Conservation (phyloP, 495 filamentous ascomycete genomes). For the Aspergillus baeticus region DNA sequence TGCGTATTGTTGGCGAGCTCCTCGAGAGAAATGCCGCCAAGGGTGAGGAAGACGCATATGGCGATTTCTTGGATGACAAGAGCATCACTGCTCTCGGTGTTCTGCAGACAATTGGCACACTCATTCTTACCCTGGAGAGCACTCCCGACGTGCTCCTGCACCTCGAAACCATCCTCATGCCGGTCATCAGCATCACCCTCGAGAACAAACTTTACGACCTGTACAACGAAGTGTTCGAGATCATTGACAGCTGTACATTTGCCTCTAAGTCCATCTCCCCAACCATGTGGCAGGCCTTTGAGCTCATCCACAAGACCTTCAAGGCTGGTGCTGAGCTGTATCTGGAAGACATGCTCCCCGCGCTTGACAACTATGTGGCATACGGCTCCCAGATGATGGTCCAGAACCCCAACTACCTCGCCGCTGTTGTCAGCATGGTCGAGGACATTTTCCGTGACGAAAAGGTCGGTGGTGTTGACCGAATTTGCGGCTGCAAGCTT, state of each 20-base stretch:
- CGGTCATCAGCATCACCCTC: conserved; percentile 90
- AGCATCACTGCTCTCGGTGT: conserved; percentile 96
- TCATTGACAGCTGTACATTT: conserved; percentile 99
- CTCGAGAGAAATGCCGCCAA: conserved; percentile 76
- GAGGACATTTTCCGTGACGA: conserved; percentile 74
- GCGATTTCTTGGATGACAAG: conserved; percentile 95
- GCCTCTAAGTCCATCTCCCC: conserved; percentile 91
- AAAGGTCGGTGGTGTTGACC: conserved; percentile 90
- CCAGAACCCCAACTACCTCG: conserved; percentile 80
- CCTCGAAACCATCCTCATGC: conserved; percentile 93
- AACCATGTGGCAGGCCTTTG: conserved; percentile 98
- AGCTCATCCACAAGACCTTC: conserved; percentile 94
- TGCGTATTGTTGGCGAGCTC: conserved; percentile 89
- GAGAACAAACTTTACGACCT: conserved; percentile 97
- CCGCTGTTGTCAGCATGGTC: conserved; percentile 83
- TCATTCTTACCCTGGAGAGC: conserved; percentile 95
- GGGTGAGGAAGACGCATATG: conserved; percentile 74
- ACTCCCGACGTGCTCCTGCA: conserved; percentile 92
- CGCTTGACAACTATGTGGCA: conserved; percentile 93
- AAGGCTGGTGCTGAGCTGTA: conserved; percentile 96
- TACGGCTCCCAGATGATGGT: conserved; percentile 79
- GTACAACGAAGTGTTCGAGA: conserved; percentile 98
- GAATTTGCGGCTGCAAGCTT: conserved; percentile 98
- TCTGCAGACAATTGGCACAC: conserved; percentile 93
- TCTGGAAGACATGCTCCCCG: conserved; percentile 98